Conservation (phyloP, 345 rosid genomes). For the Passiflora organensis region DNA sequence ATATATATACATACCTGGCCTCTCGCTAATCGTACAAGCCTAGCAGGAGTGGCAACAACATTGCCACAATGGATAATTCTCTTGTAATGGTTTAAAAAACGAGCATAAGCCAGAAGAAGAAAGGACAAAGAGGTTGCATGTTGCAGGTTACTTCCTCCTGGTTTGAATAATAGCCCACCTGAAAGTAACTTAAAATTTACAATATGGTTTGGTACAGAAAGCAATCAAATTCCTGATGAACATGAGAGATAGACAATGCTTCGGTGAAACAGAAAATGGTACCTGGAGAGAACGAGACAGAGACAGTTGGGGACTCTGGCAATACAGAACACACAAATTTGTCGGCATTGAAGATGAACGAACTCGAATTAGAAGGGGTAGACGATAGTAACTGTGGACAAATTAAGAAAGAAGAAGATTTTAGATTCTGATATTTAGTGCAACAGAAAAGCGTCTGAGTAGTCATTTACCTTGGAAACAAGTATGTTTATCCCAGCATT, state of each 20-base stretch:
- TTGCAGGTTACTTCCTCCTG: conserved; percentile 24
- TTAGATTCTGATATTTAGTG: background rate
- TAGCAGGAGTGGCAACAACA: conserved; percentile 11
- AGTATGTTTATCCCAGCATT: conserved; percentile 23
- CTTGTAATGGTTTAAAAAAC: conserved; percentile 3
- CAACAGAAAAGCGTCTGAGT: background rate
- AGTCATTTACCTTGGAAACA: conserved; percentile 6
- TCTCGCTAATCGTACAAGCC: conserved; percentile 16
- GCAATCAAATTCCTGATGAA: background rate
- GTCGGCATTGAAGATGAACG: conserved; percentile 32
- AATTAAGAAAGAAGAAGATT: background rate
- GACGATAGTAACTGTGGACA: conserved; percentile 21
- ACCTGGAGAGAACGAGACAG: conserved; percentile 47
- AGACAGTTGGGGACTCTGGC: conserved; percentile 49
- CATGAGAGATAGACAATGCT: background rate
- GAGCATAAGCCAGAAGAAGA: conserved; percentile 17
- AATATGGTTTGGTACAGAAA: background rate
- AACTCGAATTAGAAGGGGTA: conserved; percentile 1
- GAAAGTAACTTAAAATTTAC: background rate
- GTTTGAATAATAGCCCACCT: conserved; percentile 47
- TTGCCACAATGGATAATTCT: conserved; percentile 9
- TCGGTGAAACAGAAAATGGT: background rate
- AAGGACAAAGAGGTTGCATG: conserved; percentile 20
- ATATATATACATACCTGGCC: conserved; percentile 11
- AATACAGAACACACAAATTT: conserved; percentile 37